Conservation (phyloP, 768 basidiomycete genomes). For the Hirschioporus abietinus region DNA sequence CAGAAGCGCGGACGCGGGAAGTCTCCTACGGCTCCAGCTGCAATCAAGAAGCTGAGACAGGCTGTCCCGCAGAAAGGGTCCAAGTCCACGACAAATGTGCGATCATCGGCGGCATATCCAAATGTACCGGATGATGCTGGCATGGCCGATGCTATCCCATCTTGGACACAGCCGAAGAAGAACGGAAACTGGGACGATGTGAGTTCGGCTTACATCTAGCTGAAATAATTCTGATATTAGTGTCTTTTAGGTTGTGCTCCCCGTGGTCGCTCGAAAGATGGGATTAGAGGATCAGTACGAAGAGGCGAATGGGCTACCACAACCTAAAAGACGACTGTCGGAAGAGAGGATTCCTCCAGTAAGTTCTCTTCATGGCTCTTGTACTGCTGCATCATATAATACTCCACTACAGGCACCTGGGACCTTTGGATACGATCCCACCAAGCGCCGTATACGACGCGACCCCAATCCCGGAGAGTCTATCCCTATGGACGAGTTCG, state of each 20-base stretch:
- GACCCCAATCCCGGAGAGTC: constrained; percentile 28
- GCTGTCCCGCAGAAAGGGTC: constrained; percentile 28
- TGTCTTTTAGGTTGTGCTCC: constrained; percentile 62
- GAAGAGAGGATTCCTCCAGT: constrained; percentile 43
- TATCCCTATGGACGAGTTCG: constrained; percentile 68
- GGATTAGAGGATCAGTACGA: constrained; percentile 70
- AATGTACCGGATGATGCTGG: constrained; percentile 48
- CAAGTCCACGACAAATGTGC: constrained; percentile 42
- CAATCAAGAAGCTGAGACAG: constrained; percentile 31
- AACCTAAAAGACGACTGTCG: constrained; percentile 38
- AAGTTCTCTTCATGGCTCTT: constrained; percentile 23
- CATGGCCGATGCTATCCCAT: constrained; percentile 71
- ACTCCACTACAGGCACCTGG: constrained; percentile 57
- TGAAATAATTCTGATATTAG: constrained; percentile 9
- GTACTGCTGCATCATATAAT: constrained; percentile 4
- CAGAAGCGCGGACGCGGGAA: constrained; percentile 37
- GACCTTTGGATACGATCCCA: constrained; percentile 73
- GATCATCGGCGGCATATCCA: constrained; percentile 67
- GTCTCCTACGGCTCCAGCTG: constrained; percentile 39
- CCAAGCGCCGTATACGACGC: constrained; percentile 57
- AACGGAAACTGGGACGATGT: constrained; percentile 86
- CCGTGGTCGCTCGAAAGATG: constrained; percentile 79
- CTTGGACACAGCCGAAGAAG: constrained; percentile 72
- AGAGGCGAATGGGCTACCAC: constrained; percentile 62
- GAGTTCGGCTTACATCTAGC: constrained; percentile 19